Evolutionary conservation across 352 stramenopile genomes (phyloP).

Genomic region (Phytophthora hibernalis): DNA sequence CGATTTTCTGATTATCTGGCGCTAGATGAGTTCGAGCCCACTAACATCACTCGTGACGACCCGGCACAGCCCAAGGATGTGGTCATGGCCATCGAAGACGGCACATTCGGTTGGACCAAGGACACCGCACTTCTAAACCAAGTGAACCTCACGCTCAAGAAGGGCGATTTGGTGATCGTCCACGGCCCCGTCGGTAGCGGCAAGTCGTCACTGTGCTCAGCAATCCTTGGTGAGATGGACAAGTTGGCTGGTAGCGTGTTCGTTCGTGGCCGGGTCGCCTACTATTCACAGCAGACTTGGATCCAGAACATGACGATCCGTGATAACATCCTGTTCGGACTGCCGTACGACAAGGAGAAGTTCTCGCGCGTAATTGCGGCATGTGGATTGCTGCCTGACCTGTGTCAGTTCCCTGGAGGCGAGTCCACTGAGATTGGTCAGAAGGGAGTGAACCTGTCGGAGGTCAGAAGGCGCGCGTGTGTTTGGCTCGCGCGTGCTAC

Average conservation of each 20-base stretch:
- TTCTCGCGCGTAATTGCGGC: constrained; percentile 67
- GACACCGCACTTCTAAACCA: constrained; percentile 37
- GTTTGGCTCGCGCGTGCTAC: constrained; percentile 72
- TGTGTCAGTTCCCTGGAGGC: constrained; percentile 84
- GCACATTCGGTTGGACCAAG: constrained; percentile 43
- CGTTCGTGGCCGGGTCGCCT: constrained; percentile 56
- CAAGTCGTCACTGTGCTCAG: constrained; percentile 65
- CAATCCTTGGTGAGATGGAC: constrained; percentile 88
- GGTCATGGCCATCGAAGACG: constrained; percentile 38
- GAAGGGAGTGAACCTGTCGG: constrained; percentile 94
- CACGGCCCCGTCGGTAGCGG: constrained; percentile 54
- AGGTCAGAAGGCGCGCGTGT: constrained; percentile 91
- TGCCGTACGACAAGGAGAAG: constrained; percentile 48
- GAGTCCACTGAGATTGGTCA: constrained; percentile 96
- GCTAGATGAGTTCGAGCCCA: constrained; percentile 31
- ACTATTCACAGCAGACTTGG: constrained; percentile 89
- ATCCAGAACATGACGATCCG: constrained; percentile 95
- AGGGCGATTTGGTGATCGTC: constrained; percentile 62
- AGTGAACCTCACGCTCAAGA: constrained; percentile 48
- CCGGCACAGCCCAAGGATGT: constrained; percentile 14
- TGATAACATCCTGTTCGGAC: constrained; percentile 95
- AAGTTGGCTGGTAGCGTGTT: constrained; percentile 46
- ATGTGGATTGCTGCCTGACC: constrained; percentile 87
- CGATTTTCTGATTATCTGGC: constrained; percentile 50
- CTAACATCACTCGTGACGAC: constrained; percentile 29